Evolutionary conservation across 768 basidiomycete species (phyloP).

Genomic region (Auriculariales sp.): DNA sequence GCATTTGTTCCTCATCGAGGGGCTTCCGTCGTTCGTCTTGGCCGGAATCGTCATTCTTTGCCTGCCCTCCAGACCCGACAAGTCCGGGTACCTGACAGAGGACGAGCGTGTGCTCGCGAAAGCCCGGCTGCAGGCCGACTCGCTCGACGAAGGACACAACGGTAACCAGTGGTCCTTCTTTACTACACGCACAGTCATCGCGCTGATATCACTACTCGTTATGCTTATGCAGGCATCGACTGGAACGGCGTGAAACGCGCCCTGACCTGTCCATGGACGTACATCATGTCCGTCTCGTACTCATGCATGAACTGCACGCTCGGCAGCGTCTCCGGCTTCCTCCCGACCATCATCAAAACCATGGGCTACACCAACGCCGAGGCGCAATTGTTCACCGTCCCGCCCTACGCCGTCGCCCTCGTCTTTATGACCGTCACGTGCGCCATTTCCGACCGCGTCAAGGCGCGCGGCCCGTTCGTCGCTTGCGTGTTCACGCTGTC

Average conservation of each 20-base stretch:
- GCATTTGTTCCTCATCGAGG: slow-evolving; percentile 20
- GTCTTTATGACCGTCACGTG: slow-evolving; percentile 16
- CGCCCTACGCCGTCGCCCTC: slow-evolving; percentile 26
- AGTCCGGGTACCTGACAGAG: slow-evolving; percentile 18
- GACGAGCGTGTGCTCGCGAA: slow-evolving; percentile 19
- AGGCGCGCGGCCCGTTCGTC: slow-evolving; percentile 34
- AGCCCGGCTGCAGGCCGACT: slow-evolving; percentile 18
- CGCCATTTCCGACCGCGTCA: slow-evolving; percentile 20
- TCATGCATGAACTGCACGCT: slow-evolving; percentile 19
- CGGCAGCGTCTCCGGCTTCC: slow-evolving; percentile 14
- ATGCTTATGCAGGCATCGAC: slow-evolving; percentile 17
- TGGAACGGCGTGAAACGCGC: slow-evolving; percentile 19
- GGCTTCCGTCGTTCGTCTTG: slow-evolving; percentile 18
- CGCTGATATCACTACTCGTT: too few relatives aligned
- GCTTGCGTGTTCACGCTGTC: slow-evolving; percentile 26
- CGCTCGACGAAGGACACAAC: slow-evolving; percentile 9
- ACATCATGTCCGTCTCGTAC: slow-evolving; percentile 13
- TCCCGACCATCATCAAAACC: slow-evolving; percentile 22
- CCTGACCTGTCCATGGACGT: slow-evolving; percentile 20
- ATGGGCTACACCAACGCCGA: slow-evolving; percentile 34
- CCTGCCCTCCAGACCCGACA: slow-evolving; percentile 23
- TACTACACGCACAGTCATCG: too few relatives aligned
- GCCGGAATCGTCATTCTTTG: slow-evolving; percentile 22
- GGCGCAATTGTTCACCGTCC: slow-evolving; percentile 37
- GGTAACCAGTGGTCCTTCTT: too few relatives aligned